Evolutionary conservation across 1,284 basidiomycete species (phyloP).

Genomic region (Ceratobasidium sp.): DNA sequence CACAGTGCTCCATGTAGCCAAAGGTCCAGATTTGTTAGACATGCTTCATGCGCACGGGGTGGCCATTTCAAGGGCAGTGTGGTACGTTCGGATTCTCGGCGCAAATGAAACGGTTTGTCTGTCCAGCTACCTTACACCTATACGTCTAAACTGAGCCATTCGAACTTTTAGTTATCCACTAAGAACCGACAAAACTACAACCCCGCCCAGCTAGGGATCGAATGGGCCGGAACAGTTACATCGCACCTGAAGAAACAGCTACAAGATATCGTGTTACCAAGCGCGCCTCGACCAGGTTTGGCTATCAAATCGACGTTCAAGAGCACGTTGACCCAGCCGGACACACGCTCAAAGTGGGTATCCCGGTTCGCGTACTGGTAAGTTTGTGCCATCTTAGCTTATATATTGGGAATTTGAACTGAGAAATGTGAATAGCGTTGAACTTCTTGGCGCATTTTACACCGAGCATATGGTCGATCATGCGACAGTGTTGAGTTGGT

Average conservation of each 20-base stretch:
- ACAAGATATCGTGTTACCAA: conserved; percentile 84
- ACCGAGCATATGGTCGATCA: conserved; percentile 86
- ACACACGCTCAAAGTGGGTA: conserved; percentile 82
- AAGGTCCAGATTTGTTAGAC: conserved; percentile 92
- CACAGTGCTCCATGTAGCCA: conserved; percentile 93
- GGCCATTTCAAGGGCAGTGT: conserved; percentile 88
- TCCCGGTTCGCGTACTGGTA: conserved; percentile 86
- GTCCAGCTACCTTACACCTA: not conserved
- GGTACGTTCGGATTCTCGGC: conserved; percentile 96
- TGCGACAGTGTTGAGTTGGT: conserved; percentile 84
- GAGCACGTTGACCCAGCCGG: conserved; percentile 77
- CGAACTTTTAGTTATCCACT: conserved; percentile 69
- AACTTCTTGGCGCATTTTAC: conserved; percentile 83
- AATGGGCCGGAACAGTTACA: conserved; percentile 90
- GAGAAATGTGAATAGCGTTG: conserved; percentile 66
- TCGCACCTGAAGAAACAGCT: conserved; percentile 93
- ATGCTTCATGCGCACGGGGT: conserved; percentile 87
- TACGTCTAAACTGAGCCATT: not conserved
- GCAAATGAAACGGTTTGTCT: conserved; percentile 86
- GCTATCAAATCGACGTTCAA: conserved; percentile 86
- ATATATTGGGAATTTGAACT: conserved; percentile 15
- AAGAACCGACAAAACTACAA: conserved; percentile 80
- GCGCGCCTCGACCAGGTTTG: conserved; percentile 76
- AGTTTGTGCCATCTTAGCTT: conserved; percentile 53
- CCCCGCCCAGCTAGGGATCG: conserved; percentile 87